phyloP scores from a whole-genome alignment of 1,284 basidiomycete species.

The Grifola frondosa region DNA sequence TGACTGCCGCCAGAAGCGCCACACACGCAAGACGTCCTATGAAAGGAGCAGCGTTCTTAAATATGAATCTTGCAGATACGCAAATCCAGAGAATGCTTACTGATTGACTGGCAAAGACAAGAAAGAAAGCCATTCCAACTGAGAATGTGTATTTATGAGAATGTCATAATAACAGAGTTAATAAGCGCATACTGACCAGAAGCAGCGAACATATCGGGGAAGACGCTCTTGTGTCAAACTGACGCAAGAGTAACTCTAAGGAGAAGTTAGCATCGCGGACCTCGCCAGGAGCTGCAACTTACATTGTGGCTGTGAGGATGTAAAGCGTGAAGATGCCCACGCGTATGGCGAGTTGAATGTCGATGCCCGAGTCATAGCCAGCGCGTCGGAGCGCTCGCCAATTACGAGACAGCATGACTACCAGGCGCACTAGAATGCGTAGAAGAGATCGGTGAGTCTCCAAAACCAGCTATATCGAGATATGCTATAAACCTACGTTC shows the following conservation, averaged over 20 bases:
- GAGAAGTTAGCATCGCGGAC: neutral
- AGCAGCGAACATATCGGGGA: constrained; percentile 29
- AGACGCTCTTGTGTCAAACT: constrained; percentile 12
- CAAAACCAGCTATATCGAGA: neutral
- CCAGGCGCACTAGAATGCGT: constrained; percentile 16
- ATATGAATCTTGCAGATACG: neutral
- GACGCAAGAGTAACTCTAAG: constrained; percentile 18
- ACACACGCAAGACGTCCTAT: constrained; percentile 24
- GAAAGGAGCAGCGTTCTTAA: neutral
- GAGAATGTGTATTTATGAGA: neutral
- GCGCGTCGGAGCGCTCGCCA: constrained; percentile 18
- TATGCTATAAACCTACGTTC: constrained; percentile 16
- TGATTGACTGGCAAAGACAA: constrained; percentile 25
- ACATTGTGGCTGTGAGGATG: constrained; percentile 23
- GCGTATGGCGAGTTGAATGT: constrained; percentile 18
- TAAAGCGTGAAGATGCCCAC: constrained; percentile 23
- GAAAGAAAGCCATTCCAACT: constrained; percentile 28
- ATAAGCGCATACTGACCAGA: constrained; percentile 18
- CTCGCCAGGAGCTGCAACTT: constrained; percentile 3
- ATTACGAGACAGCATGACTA: constrained; percentile 12
- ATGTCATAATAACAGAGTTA: neutral
- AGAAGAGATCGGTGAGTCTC: neutral
- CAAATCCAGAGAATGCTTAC: constrained; percentile 11
- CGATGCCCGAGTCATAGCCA: constrained; percentile 10
- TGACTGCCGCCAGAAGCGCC: constrained; percentile 19